These are phyloP conservation scores for Cladosporium sp. DNA, from an alignment of 2,329 filamentous ascomycete genomes.

Conservation along the genomic window DNA sequence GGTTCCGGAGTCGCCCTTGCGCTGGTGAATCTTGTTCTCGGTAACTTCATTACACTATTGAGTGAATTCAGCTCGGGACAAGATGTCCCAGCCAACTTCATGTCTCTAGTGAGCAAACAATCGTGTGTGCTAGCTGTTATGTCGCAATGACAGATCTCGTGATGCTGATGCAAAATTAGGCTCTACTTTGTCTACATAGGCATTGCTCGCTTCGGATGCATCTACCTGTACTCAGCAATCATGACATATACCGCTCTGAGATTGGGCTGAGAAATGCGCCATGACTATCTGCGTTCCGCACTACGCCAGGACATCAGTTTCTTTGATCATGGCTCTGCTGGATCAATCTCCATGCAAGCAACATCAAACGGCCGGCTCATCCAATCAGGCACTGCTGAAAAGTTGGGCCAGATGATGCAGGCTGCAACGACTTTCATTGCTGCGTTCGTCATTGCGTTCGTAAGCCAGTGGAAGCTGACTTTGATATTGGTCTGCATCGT, in stretches of 20 bases:
- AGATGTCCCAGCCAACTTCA: neutral
- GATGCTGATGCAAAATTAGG: neutral
- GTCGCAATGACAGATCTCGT: neutral
- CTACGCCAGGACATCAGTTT: constrained; percentile 64
- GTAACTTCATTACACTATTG: neutral
- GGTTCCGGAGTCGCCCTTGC: neutral
- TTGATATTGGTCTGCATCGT: neutral
- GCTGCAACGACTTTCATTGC: constrained; percentile 36
- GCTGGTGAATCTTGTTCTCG: no score
- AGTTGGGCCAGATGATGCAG: constrained; percentile 32
- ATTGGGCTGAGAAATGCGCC: constrained; percentile 48
- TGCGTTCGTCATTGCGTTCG: constrained; percentile 37
- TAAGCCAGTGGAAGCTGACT: constrained; percentile 37
- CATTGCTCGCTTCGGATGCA: constrained; percentile 61
- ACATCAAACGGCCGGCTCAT: constrained; percentile 48
- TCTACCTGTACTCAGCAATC: constrained; percentile 48
- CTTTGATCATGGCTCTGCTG: constrained; percentile 56
- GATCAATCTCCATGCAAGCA: constrained; percentile 59
- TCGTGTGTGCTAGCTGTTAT: neutral
- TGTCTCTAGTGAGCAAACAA: neutral
- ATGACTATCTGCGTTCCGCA: constrained; percentile 61
- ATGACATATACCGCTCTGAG: constrained; percentile 50
- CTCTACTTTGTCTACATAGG: constrained; percentile 70
- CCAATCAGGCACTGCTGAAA: constrained; percentile 38
- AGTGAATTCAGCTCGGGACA: neutral